Conservation (phyloP, 495 filamentous ascomycete species). For the Cryomyces antarcticus region DNA sequence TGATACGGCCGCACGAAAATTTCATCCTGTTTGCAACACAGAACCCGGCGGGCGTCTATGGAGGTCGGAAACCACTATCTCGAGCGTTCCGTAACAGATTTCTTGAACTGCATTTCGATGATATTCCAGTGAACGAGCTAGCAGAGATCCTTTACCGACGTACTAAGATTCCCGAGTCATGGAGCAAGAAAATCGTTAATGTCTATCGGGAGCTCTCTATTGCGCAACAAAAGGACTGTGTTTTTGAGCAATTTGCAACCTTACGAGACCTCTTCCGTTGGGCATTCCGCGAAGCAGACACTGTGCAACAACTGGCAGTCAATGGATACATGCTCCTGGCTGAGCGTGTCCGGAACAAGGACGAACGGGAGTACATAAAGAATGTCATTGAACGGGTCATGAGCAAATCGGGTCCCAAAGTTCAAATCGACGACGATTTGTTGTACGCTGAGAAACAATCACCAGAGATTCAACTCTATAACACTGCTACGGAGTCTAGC, state of each 20-base stretch:
- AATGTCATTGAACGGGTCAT: conserved; percentile 80
- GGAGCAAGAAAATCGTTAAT: conserved; percentile 74
- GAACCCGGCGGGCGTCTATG: conserved; percentile 89
- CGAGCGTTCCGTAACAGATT: conserved; percentile 94
- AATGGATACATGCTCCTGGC: conserved; percentile 94
- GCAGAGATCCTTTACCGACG: conserved; percentile 77
- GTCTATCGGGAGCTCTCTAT: conserved; percentile 83
- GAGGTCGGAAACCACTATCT: conserved; percentile 79
- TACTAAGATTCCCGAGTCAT: conserved; percentile 74
- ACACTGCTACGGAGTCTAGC: conserved; percentile 23
- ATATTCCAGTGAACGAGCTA: conserved; percentile 92
- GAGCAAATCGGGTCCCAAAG: conserved; percentile 29
- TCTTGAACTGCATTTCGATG: conserved; percentile 91
- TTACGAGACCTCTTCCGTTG: conserved; percentile 91
- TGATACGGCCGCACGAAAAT: conserved; percentile 72
- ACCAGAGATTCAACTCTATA: conserved; percentile 33
- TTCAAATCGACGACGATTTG: conserved; percentile 48
- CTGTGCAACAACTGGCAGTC: conserved; percentile 66
- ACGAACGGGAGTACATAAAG: conserved; percentile 71
- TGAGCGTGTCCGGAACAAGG: conserved; percentile 78
- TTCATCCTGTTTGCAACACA: conserved; percentile 99
- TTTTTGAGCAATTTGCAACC: conserved; percentile 97
- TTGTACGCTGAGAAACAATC: conserved; percentile 42
- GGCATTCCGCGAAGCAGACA: conserved; percentile 73
- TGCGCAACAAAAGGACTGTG: conserved; percentile 65